phyloP scores from a whole-genome alignment of 345 rosid genomes.

The Bruguiera sexangula region DNA sequence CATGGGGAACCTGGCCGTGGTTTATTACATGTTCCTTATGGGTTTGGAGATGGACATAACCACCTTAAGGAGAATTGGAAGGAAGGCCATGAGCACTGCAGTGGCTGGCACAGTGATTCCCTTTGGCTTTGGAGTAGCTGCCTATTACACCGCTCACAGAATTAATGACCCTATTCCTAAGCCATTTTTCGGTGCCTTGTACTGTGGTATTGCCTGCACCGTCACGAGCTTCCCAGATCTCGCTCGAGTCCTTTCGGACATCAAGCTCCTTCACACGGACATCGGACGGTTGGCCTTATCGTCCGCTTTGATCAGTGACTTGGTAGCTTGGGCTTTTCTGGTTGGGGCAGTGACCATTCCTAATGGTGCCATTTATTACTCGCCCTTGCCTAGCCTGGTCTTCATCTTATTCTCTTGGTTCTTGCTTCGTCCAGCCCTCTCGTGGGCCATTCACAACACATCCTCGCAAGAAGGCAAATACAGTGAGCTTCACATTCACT shows the following conservation, averaged over 20 bases:
- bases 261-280: conserved; percentile 62
- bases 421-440: conserved; percentile 38
- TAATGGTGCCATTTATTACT: conserved; percentile 4
- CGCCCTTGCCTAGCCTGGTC: conserved; percentile 10
- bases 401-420: conserved; percentile 36
- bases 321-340: conserved; percentile 50
- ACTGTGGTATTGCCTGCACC: conserved; percentile 46
- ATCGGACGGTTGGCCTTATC: conserved; percentile 49
- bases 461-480: conserved; percentile 25
- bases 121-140: conserved; percentile 1
- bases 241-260: conserved; percentile 49
- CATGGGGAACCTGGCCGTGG: conserved; percentile 20
- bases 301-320: conserved; percentile 44
- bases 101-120: conserved; percentile 13
- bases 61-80: conserved; percentile 4
- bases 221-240: conserved; percentile 64
- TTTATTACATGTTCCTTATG: conserved; percentile 32
- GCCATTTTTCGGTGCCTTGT: conserved; percentile 28
- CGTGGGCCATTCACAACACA: conserved; percentile 31
- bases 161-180: conserved; percentile 1
- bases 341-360: conserved; percentile 18
- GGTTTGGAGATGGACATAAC: conserved; percentile 37
- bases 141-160: background rate
- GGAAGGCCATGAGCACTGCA: conserved; percentile 15
- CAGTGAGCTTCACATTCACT: conserved; percentile 41